Percentiles rank a stretch among this genome's conserved stretches.
These are phyloP conservation scores for Coffea canephora DNA, from an alignment of 257 asterid species.

Conservation along the genomic window DNA sequence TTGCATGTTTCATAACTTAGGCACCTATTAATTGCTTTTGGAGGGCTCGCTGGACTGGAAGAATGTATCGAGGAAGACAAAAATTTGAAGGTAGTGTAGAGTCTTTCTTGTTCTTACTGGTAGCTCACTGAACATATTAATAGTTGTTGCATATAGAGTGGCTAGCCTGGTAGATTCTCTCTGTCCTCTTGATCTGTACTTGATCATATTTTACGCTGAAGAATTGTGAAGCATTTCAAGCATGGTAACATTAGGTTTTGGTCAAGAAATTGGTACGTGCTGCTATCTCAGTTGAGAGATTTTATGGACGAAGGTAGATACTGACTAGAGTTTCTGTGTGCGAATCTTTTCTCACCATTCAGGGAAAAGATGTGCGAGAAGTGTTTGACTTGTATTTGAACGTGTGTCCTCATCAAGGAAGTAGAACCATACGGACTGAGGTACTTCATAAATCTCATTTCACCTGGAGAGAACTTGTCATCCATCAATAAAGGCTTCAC, in stretches of 20 bases:
- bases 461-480: not conserved
- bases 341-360: slow-evolving; percentile 13
- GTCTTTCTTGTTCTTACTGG: not conserved
- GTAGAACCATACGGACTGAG: slow-evolving; percentile 95
- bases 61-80: slow-evolving; percentile 86
- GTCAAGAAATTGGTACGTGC: not conserved
- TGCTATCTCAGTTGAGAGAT: not conserved
- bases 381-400: slow-evolving; percentile 70
- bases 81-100: slow-evolving; percentile 54
- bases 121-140: not conserved
- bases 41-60: slow-evolving; percentile 98
- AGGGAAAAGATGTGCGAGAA: slow-evolving; percentile 70
- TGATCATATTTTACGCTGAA: not conserved
- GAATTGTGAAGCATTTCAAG: not conserved
- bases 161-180: not conserved
- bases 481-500: not conserved
- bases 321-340: not conserved
- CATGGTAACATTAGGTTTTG: not conserved
- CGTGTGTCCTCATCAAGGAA: slow-evolving; percentile 93
- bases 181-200: not conserved
- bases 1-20: slow-evolving; percentile 26
- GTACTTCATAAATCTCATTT: slow-evolving; percentile 29
- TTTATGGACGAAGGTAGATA: not conserved
- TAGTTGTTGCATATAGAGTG: not conserved
- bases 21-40: slow-evolving; percentile 95